A percentile compares a stretch with the other conserved stretches of the same genome.
These are phyloP conservation scores for Candida peoriensis DNA, from an alignment of 805 yeast species.

Conservation along the genomic window DNA sequence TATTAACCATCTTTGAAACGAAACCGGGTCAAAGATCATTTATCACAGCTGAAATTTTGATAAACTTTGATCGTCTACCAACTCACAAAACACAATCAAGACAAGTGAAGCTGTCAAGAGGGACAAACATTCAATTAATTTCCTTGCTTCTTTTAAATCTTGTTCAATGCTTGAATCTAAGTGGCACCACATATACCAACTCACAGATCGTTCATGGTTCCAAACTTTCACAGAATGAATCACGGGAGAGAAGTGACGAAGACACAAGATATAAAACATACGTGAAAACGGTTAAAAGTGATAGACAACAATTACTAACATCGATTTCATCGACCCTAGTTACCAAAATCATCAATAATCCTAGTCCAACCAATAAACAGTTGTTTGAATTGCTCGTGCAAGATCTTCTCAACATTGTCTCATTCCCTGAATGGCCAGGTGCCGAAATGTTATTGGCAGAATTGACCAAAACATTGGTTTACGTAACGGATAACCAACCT, in stretches of 20 bases:
- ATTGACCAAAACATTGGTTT: slow-evolving; percentile 38
- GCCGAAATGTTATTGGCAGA: slow-evolving; percentile 46
- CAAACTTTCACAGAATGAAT: slow-evolving; percentile 8
- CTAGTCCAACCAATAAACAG: slow-evolving; percentile 29
- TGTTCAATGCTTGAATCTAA: slow-evolving; percentile 34
- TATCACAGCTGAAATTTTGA: slow-evolving; percentile 54
- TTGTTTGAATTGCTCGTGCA: slow-evolving; percentile 48
- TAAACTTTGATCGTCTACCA: slow-evolving; percentile 46
- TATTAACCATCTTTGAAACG: slow-evolving; percentile 22
- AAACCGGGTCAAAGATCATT: slow-evolving; percentile 50
- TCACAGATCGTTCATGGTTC: slow-evolving; percentile 7
- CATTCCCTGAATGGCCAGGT: slow-evolving; percentile 58
- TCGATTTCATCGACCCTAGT: slow-evolving; percentile 15
- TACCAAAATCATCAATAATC: slow-evolving; percentile 24
- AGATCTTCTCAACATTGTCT: slow-evolving; percentile 48
- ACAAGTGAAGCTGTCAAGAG: slow-evolving; percentile 38
- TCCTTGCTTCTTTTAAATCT: slow-evolving; percentile 41
- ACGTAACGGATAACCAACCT: slow-evolving; percentile 31
- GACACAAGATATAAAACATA: slow-evolving; percentile 6
- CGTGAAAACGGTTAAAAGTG: slow-evolving; percentile 1
- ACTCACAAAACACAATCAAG: slow-evolving; percentile 38
- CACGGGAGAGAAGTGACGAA: slow-evolving; percentile 11
- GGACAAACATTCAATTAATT: slow-evolving; percentile 43
- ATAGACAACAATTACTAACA: slow-evolving; percentile 7
- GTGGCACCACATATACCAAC: slow-evolving; percentile 12